Base-by-base conservation (phyloP, 2,329 filamentous ascomycete genomes). In the Coniochaeta sp. region DNA sequence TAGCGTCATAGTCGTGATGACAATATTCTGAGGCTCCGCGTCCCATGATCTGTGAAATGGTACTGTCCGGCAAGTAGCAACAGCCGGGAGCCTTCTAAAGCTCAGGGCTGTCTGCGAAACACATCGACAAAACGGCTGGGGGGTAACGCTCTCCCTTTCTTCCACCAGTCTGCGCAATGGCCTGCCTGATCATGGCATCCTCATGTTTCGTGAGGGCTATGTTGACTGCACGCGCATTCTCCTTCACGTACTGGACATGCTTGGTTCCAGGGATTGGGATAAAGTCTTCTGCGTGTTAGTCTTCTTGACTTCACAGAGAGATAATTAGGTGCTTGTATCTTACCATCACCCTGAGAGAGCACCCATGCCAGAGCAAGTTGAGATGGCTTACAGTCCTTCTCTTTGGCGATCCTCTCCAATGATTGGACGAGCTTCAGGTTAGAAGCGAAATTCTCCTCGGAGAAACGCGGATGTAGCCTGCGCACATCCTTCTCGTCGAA, bases 301-400 rank as follows among this genome's bases (percentile, higher is more conserved):
- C n/a, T n/a, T n/a, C n/a, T n/a, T n/a, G n/a, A n/a, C n/a, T n/a
- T n/a, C n/a, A n/a, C n/a, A n/a, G n/a, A n/a, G n/a, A n/a, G n/a
- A n/a, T n/a, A n/a, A n/a, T n/a, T n/a, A n/a, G n/a, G n/a, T n/a
- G n/a, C n/a, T n/a, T n/a, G n/a, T n/a, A n/a, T n/a, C n/a, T n/a
- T n/a, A n/a, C n/a, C 81, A 1, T 80, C 75, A 0, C 82, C 82
- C 66, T 88, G 84, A 8, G 78, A 79, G 64, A 86, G 65, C 59
- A 89, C 64, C 85, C 84, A 88, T 1, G 79, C 81, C 31, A 88
- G 67, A 1, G 80, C 81, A 26, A 87, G 71, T 71, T 87, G 83
- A 0, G 74, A 73, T 1, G 76, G 63, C 0, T 81, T 82, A 60
- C 74, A 77, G 0, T 75, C 75, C 65, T 73, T 71, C 28, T 60